These are phyloP conservation scores for Mucor lusitanicus DNA, from an alignment of 371 early-diverging fungal species.

Conservation along the genomic window DNA sequence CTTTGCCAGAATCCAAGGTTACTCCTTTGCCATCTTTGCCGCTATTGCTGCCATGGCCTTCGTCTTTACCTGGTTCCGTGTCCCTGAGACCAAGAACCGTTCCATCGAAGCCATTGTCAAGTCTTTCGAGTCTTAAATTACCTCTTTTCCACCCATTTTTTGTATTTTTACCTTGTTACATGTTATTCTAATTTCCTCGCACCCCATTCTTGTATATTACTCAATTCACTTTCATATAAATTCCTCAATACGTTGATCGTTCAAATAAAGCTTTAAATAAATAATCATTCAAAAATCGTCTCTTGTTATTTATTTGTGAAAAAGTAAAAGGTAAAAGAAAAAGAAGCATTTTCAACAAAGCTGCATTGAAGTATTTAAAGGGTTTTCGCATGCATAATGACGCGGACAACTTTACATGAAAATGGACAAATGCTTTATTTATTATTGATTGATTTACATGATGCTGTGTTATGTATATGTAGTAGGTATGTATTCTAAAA, in stretches of 20 bases:
- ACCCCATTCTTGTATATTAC: background rate
- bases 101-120: conserved; percentile 61
- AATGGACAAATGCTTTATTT: background rate
- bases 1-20: conserved; percentile 18
- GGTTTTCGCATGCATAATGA: no score
- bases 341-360: no score
- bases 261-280: background rate
- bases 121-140: background rate
- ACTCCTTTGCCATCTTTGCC: conserved; percentile 28
- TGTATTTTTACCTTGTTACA: background rate
- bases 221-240: background rate
- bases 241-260: background rate
- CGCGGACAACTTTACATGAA: no score
- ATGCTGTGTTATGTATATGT: background rate
- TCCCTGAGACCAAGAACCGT: conserved; percentile 81
- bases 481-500: conserved; percentile 11
- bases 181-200: background rate
- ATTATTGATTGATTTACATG: background rate
- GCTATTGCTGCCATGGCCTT: conserved; percentile 28
- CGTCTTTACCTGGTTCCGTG: conserved; percentile 42
- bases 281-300: no score
- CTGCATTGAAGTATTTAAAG: no score
- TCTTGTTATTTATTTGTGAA: no score
- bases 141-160: background rate
- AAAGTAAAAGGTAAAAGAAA: no score